Conservation (phyloP, 768 basidiomycete species). For the Cubamyces lactineus region DNA sequence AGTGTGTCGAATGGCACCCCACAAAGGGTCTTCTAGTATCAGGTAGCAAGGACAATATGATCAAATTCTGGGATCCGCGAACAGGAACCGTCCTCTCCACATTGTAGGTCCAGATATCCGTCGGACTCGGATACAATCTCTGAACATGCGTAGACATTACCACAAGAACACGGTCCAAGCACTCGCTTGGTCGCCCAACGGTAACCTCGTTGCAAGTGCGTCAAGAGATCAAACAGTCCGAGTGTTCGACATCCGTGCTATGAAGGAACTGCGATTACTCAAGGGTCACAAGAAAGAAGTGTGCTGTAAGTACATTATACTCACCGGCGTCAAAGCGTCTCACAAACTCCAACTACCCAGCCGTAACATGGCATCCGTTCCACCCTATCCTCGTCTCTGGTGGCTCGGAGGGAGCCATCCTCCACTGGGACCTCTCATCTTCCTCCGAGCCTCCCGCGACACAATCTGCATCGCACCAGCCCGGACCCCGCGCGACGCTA, state of each 20-base stretch:
- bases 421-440: conserved; percentile 89
- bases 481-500: conserved; percentile 77
- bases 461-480: conserved; percentile 34
- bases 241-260: conserved; percentile 96
- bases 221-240: conserved; percentile 94
- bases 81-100: conserved; percentile 90
- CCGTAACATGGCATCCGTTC: conserved; percentile 94
- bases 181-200: conserved; percentile 91
- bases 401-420: conserved; percentile 90
- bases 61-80: conserved; percentile 99
- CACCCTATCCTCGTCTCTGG: conserved; percentile 93
- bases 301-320: conserved; percentile 66
- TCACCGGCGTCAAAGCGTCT: not conserved
- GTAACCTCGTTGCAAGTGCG: conserved; percentile 91
- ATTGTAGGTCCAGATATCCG: conserved; percentile 56
- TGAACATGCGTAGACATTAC: conserved; percentile 67
- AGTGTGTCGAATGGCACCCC: conserved; percentile 98
- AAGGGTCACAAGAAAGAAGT: conserved; percentile 99
- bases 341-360: conserved; percentile 41
- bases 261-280: conserved; percentile 92
- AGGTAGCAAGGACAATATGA: conserved; percentile 96
- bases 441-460: conserved; percentile 51
- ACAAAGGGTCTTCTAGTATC: conserved; percentile 94
- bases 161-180: conserved; percentile 98
- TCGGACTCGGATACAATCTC: not conserved